phyloP scores from a whole-genome alignment of 163 green algal species.

The Scenedesmus sp. region DNA sequence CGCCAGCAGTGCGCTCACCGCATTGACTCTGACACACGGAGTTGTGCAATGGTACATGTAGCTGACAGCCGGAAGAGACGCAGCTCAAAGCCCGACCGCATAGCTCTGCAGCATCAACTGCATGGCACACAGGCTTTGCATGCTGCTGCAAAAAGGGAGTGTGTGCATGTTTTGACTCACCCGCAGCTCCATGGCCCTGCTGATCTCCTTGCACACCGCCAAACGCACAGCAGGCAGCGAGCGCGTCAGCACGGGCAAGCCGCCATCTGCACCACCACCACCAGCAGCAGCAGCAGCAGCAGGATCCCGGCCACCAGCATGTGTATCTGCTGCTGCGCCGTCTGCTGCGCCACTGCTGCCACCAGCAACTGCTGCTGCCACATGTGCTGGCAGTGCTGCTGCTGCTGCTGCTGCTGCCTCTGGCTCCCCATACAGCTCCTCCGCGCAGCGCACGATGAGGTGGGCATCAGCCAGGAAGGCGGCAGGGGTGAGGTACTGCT shows the following conservation, averaged over 20 bases:
- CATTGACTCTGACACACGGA: no score
- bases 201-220: constrained; percentile 37
- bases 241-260: constrained; percentile 6
- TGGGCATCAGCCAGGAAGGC: constrained; percentile 81
- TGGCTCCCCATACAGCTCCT: constrained; percentile 48
- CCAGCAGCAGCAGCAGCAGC: neutral
- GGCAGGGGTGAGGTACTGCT: constrained; percentile 70
- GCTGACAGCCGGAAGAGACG: no score
- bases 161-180: neutral
- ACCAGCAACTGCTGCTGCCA: constrained; percentile 1
- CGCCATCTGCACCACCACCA: neutral
- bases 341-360: neutral
- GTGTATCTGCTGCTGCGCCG: constrained; percentile 10
- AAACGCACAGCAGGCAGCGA: constrained; percentile 33
- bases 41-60: no score
- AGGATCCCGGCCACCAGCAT: no score
- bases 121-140: no score
- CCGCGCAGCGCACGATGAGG: constrained; percentile 68
- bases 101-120: no score
- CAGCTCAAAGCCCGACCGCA: no score
- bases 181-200: constrained; percentile 46
- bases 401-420: constrained; percentile 41
- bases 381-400: neutral
- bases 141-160: no score
- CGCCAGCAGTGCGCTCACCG: no score